A percentile compares a stretch with the other conserved stretches of the same genome.
Conservation (phyloP, 768 basidiomycete genomes). For the Russula brevipes region DNA sequence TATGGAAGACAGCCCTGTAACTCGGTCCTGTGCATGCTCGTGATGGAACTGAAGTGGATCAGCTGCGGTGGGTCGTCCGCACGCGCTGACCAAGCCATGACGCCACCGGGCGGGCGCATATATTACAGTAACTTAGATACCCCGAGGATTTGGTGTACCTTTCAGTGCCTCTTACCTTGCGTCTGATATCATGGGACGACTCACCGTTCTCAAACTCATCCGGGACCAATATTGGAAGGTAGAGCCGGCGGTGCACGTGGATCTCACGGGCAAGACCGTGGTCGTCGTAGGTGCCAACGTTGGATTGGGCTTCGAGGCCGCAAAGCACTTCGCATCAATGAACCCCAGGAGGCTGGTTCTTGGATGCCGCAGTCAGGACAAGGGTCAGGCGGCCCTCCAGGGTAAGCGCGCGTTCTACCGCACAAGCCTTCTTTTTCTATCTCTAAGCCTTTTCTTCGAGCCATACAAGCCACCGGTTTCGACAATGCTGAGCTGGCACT, state of each 20-base stretch:
- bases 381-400: constrained; percentile 15
- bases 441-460: background rate
- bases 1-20: too few relatives aligned
- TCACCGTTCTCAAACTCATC: constrained; percentile 3
- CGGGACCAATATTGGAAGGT: constrained; percentile 10
- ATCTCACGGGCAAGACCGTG: constrained; percentile 24
- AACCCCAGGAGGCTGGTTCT: constrained; percentile 20
- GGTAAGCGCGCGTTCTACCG: constrained; percentile 4
- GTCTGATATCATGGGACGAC: constrained; percentile 11
- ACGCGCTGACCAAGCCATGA: too few relatives aligned
- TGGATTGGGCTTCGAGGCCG: constrained; percentile 23
- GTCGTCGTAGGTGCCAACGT: constrained; percentile 24
- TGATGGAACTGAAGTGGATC: too few relatives aligned
- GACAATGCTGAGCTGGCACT: constrained; percentile 14
- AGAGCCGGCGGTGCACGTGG: constrained; percentile 4
- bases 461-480: constrained; percentile 22
- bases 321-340: constrained; percentile 22
- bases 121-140: too few relatives aligned
- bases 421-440: background rate
- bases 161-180: background rate
- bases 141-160: too few relatives aligned
- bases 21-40: too few relatives aligned
- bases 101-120: too few relatives aligned
- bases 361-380: constrained; percentile 14
- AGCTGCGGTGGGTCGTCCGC: too few relatives aligned